Percentiles rank a stretch among this genome's conserved stretches.
phyloP scores from a whole-genome alignment of 73 alveolate genomes.

The Paramecium primaurelia region DNA sequence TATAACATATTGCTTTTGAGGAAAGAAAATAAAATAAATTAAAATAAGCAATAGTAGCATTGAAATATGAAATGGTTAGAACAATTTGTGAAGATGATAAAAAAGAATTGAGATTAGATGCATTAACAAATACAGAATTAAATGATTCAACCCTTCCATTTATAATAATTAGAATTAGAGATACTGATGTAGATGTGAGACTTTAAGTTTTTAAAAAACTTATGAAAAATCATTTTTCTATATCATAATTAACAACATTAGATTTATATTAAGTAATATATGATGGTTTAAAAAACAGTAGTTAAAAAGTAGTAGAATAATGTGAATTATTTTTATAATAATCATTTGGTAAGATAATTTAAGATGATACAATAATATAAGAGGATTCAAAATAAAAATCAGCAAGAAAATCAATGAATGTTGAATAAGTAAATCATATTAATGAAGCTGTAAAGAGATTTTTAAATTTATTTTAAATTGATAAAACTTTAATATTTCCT shows the following conservation, averaged over 20 bases:
- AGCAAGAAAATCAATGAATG: not conserved
- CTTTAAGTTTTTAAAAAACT: conserved; percentile 33
- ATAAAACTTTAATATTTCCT: not conserved
- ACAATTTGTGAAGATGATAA: conserved; percentile 57
- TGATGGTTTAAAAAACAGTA: conserved; percentile 36
- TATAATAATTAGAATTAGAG: conserved; percentile 56
- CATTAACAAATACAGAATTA: conserved; percentile 54
- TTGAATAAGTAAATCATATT: not conserved
- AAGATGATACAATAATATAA: not conserved
- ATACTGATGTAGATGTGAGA: conserved; percentile 46
- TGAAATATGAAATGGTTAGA: conserved; percentile 42
- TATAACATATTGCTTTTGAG: not conserved
- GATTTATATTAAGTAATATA: not conserved
- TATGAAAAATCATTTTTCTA: conserved; percentile 14
- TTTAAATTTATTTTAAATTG: not conserved
- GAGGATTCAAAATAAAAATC: not conserved
- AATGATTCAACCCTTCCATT: conserved; percentile 52
- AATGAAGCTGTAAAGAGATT: not conserved
- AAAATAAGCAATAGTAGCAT: conserved; percentile 6
- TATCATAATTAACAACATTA: not conserved
- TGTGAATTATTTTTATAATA: not conserved
- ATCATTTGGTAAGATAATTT: not conserved
- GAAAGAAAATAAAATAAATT: not conserved
- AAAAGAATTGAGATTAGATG: conserved; percentile 40
- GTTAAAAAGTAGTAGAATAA: conserved; percentile 2